These are phyloP conservation scores for Sabuloglossum arenarium DNA, from an alignment of 495 filamentous ascomycete species.

Conservation along the genomic window DNA sequence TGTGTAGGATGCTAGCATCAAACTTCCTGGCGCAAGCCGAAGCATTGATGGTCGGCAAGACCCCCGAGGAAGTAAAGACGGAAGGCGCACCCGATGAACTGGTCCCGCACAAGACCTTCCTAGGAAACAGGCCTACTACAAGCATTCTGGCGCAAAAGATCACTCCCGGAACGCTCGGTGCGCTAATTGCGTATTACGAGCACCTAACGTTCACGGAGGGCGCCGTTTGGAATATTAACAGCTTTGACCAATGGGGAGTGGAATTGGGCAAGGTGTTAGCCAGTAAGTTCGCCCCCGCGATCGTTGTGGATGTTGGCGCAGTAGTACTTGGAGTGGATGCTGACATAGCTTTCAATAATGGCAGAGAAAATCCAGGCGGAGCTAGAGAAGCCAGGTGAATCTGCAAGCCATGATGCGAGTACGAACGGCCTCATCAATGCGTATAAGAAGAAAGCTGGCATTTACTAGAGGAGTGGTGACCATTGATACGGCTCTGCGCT, in stretches of 20 bases:
- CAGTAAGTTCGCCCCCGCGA: slow-evolving; percentile 50
- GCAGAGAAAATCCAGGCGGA: slow-evolving; percentile 27
- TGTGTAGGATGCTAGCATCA: slow-evolving; percentile 67
- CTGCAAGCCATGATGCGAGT: slow-evolving; percentile 55
- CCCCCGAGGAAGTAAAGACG: slow-evolving; percentile 65
- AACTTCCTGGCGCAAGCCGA: slow-evolving; percentile 98
- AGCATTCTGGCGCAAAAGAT: slow-evolving; percentile 88
- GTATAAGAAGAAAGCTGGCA: slow-evolving; percentile 49
- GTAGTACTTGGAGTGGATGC: too few relatives aligned
- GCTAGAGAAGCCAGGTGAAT: slow-evolving; percentile 46
- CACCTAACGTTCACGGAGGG: slow-evolving; percentile 96
- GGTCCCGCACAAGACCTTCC: slow-evolving; percentile 96
- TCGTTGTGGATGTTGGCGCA: not conserved
- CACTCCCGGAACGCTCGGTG: slow-evolving; percentile 80
- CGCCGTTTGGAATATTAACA: slow-evolving; percentile 97
- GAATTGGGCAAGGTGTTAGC: slow-evolving; percentile 92
- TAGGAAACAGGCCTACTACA: slow-evolving; percentile 91
- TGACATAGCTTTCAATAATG: slow-evolving; percentile 22
- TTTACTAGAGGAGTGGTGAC: slow-evolving; percentile 7
- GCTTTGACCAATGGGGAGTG: slow-evolving; percentile 98
- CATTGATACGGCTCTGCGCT: too few relatives aligned
- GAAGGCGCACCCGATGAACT: slow-evolving; percentile 72
- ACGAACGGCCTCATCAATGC: slow-evolving; percentile 75
- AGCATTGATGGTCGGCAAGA: slow-evolving; percentile 97
- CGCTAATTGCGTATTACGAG: slow-evolving; percentile 96